A percentile compares a stretch with the other conserved stretches of the same genome.
Evolutionary conservation across 1,139 yeast genomes (phyloP).

Genomic region (Casaregolazyma lundiana): DNA sequence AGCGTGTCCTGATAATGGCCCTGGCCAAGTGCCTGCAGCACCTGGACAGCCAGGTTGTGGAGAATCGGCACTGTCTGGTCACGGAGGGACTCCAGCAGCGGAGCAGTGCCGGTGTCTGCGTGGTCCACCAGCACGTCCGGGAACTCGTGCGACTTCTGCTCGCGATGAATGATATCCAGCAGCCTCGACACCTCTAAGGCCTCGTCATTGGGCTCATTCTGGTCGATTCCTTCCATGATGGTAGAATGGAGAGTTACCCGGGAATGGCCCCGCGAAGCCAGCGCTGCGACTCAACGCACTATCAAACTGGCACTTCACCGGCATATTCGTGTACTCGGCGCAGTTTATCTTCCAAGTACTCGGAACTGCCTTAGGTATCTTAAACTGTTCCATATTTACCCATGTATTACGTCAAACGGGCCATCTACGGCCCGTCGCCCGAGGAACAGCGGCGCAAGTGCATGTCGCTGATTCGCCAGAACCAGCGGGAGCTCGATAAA

Average conservation of each 20-base stretch:
- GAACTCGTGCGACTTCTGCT: conserved; percentile 6
- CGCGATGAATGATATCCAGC: conserved; percentile 13
- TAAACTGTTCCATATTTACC: no score
- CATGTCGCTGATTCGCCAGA: conserved; percentile 74
- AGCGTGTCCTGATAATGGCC: conserved; percentile 72
- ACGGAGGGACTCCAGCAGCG: not conserved
- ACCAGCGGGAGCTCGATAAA: conserved; percentile 77
- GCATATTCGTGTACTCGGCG: no score
- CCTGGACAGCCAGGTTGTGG: conserved; percentile 71
- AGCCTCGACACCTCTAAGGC: conserved; percentile 10
- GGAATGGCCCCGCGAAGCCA: conserved; percentile 38
- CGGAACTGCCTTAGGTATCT: no score
- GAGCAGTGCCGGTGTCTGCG: not conserved
- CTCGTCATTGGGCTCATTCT: conserved; percentile 3
- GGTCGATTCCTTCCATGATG: not conserved
- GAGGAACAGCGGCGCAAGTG: conserved; percentile 89
- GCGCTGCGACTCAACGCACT: no score
- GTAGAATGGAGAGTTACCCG: not conserved
- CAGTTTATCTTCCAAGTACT: no score
- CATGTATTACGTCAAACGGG: conserved; percentile 55
- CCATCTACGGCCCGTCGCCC: conserved; percentile 95
- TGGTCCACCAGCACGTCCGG: not conserved
- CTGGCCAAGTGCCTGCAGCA: conserved; percentile 60
- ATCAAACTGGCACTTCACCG: no score
- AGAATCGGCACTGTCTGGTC: conserved; percentile 49